Base-by-base conservation (phyloP, 2,329 filamentous ascomycete species). In the Alternaria viburni region DNA sequence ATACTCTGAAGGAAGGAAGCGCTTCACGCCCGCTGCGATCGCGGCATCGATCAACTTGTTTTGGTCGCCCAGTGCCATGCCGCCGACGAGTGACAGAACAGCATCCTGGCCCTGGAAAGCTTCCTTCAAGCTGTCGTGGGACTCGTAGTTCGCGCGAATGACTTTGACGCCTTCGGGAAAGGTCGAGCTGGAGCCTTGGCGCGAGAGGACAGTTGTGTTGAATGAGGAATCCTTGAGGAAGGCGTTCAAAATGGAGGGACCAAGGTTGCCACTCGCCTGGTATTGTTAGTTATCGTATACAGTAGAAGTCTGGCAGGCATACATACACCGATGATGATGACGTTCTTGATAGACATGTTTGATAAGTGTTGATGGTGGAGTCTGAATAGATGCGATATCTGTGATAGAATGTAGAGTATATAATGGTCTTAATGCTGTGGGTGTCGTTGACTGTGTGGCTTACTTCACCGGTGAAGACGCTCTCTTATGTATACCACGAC, bases 1-100 rank as follows among this genome's bases (percentile, higher is more conserved):
- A 65, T 85, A 91, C 67, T 91, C 89, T 36, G 86, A 87, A 2
- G 88, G 87, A 1, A 89, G 83, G 72, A 88, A 89, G 7, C 87
- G 83, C 67, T 85, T 85, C 6, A 91, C 88, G 1, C 87, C 86
- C 1, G 87, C 87, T 5, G 83, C 83, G 26, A 87, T 79, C 30
- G 88, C 85, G 1, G 88, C 89, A 30, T 90, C 85, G 47, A 90
- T 82, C 49, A 90, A 79, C 13, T 79, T 78, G 51, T 80, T 80
- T 70, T 89, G 87, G 1, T 84, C 74, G 2, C 72, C 75, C 11
- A 83, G 73, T 21, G 79, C 79, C 3, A 69, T 67, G 13, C 79
- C 81, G 8, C 81, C 83, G 44, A 88, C 77, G 1, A 83, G 79
- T 2, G 81, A 80, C 26, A 90, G 74, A 17, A 90, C 81, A 1